A percentile compares a stretch with the other conserved stretches of the same genome.
Conservation (phyloP, 768 basidiomycete genomes). For the Podaxis carcinomalis region DNA sequence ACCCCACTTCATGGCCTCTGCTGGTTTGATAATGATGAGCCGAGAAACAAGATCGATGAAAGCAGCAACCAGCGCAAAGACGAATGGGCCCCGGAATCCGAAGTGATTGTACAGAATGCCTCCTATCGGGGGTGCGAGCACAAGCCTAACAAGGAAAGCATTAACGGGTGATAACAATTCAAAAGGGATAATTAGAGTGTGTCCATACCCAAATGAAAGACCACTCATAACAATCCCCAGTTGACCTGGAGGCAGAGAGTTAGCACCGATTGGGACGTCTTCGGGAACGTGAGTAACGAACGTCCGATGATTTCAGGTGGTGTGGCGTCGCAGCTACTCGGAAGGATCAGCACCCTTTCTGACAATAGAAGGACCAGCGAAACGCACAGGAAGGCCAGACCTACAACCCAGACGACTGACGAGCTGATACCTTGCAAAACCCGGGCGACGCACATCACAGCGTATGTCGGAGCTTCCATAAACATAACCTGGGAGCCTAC, state of each 20-base stretch:
- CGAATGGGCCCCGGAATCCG: slow-evolving; percentile 59
- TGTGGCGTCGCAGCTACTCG: slow-evolving; percentile 48
- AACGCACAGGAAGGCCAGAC: slow-evolving; percentile 52
- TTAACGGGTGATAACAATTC: slow-evolving; percentile 1
- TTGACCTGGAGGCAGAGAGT: slow-evolving; percentile 33
- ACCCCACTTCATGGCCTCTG: slow-evolving; percentile 45
- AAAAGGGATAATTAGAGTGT: not conserved
- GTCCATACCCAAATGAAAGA: slow-evolving; percentile 45
- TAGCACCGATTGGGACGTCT: not conserved
- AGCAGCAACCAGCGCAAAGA: slow-evolving; percentile 45
- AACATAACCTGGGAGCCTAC: slow-evolving; percentile 54
- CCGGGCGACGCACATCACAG: slow-evolving; percentile 55
- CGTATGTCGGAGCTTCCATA: slow-evolving; percentile 56
- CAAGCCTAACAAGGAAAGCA: slow-evolving; percentile 27
- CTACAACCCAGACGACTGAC: slow-evolving; percentile 60
- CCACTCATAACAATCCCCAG: slow-evolving; percentile 59
- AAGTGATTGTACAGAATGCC: slow-evolving; percentile 49
- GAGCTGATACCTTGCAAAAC: slow-evolving; percentile 58
- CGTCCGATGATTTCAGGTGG: slow-evolving; percentile 46
- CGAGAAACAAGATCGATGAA: slow-evolving; percentile 49
- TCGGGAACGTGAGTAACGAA: slow-evolving; percentile 23
- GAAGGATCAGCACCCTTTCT: not conserved
- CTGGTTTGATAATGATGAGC: slow-evolving; percentile 53
- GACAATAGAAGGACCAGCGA: not conserved
- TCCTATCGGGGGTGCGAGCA: slow-evolving; percentile 56